Evolutionary conservation across 768 basidiomycete species (phyloP).

Genomic region (Suillus subalutaceus): DNA sequence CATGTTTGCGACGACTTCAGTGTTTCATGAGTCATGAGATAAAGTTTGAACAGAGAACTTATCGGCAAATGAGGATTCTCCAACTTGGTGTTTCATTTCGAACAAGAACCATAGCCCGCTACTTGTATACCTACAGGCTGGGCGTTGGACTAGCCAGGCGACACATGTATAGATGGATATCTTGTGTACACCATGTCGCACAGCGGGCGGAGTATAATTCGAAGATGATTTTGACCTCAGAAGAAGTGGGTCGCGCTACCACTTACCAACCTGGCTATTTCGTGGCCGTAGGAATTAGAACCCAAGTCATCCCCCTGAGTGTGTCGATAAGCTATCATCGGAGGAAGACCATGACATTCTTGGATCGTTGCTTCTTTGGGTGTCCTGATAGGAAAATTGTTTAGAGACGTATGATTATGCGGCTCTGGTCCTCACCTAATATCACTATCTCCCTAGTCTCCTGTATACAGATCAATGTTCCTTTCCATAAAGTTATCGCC

Average conservation of each 20-base stretch:
- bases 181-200: not conserved
- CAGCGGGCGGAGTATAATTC: not conserved
- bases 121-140: not conserved
- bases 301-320: not conserved
- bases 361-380: not conserved
- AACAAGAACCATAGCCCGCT: not conserved
- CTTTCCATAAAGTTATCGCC: not conserved
- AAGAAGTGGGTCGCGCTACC: not conserved
- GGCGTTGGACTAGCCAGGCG: not conserved
- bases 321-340: not conserved
- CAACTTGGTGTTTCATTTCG: not conserved
- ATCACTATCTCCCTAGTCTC: not conserved
- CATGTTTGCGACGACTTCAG: not conserved
- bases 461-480: not conserved
- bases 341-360: not conserved
- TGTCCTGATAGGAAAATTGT: not conserved
- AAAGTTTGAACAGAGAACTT: not conserved
- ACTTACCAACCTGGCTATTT: not conserved
- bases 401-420: not conserved
- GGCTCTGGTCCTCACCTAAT: not conserved
- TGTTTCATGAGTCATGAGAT: not conserved
- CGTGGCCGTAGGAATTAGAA: not conserved
- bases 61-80: not conserved
- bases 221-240: not conserved
- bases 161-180: not conserved